phyloP scores from a whole-genome alignment of 345 rosid genomes.

The Eucalyptus sp. region DNA sequence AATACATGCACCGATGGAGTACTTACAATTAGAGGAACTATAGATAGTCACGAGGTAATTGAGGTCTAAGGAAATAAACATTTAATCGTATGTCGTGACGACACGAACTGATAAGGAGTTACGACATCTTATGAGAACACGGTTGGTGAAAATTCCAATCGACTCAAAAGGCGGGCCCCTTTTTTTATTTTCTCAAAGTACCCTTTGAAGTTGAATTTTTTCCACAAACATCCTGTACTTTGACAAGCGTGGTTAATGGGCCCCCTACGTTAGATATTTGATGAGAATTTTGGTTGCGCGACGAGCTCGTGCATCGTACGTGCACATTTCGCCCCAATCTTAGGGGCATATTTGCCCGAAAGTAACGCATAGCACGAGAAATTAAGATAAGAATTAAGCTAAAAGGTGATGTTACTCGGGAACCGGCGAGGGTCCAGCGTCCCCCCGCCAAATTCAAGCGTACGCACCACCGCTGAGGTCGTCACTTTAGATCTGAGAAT shows the following conservation, averaged over 20 bases:
- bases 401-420: not conserved
- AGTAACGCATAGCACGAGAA: not conserved
- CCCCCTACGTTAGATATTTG: not conserved
- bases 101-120: not conserved
- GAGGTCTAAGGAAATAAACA: not conserved
- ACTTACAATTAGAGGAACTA: not conserved
- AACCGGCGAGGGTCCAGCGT: not conserved
- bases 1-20: not conserved
- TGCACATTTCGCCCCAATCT: not conserved
- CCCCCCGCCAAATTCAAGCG: not conserved
- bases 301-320: not conserved
- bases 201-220: not conserved
- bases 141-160: not conserved
- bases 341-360: not conserved
- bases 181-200: not conserved
- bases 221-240: not conserved
- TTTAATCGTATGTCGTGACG: not conserved
- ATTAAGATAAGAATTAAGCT: not conserved
- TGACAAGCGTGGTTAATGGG: not conserved
- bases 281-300: not conserved
- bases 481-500: not conserved
- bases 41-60: not conserved
- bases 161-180: not conserved
- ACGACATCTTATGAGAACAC: too few species aligned
- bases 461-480: fast-evolving